Evolutionary conservation across 805 yeast genomes (phyloP).

Genomic region (Cyberlindnera sargentensis): DNA sequence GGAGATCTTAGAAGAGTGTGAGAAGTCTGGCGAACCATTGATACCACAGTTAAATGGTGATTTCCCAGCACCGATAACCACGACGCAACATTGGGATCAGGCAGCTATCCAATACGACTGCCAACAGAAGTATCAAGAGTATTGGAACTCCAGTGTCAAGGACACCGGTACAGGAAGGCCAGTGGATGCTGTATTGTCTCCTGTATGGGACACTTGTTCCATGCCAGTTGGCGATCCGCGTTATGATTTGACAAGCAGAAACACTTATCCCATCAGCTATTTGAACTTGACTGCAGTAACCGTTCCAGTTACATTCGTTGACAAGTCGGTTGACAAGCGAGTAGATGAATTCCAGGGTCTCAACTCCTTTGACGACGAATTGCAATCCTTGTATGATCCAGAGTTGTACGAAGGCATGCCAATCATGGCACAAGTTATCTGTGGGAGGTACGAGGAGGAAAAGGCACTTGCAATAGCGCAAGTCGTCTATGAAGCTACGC

Average conservation of each 20-base stretch:
- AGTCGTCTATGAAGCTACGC: not conserved
- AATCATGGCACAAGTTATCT: constrained; percentile 47
- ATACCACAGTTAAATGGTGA: constrained; percentile 18
- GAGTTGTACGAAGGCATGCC: constrained; percentile 45
- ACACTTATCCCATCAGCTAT: constrained; percentile 36
- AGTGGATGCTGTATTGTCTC: constrained; percentile 44
- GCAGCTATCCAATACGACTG: constrained; percentile 27
- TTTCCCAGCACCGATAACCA: constrained; percentile 5
- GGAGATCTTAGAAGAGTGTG: not conserved
- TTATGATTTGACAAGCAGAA: constrained; percentile 31
- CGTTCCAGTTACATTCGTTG: constrained; percentile 1
- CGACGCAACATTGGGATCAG: constrained; percentile 35
- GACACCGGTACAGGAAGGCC: constrained; percentile 31
- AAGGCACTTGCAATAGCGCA: constrained; percentile 12
- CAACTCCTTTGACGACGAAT: constrained; percentile 26
- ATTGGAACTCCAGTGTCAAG: constrained; percentile 29
- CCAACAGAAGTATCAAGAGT: constrained; percentile 31
- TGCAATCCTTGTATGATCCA: constrained; percentile 37
- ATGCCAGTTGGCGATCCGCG: constrained; percentile 33
- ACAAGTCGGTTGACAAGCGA: not conserved
- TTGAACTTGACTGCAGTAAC: constrained; percentile 35
- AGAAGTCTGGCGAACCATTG: constrained; percentile 8
- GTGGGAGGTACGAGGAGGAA: constrained; percentile 53
- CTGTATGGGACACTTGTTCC: constrained; percentile 36
- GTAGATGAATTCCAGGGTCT: constrained; percentile 13